Base-by-base conservation (phyloP, 1,139 yeast species). In the Suzukiozyma palmioleophila region DNA sequence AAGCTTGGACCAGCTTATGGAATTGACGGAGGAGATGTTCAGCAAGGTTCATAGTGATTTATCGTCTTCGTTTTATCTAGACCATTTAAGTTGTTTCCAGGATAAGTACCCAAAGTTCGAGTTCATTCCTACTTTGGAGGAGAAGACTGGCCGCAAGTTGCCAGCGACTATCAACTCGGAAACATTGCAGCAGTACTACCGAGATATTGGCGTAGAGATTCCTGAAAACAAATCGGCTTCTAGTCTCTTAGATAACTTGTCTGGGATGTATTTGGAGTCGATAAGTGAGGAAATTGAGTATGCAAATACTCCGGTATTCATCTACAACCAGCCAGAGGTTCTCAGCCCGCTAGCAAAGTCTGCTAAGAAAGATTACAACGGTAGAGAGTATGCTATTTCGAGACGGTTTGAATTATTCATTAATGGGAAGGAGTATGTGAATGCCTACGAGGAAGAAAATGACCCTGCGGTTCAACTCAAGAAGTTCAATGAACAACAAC, bases 371-470 rank as follows among this genome's bases (percentile, higher is more conserved):
- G 12, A 24, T 1, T 62, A 64, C 40, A 7, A 26, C n/a, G 59
- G 44, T 2, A 50, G 44, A 0, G 51, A 69, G 39, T 56, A 52
- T 0, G 68, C 62, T 3, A 62, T 84, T 1, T 83, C 94, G 0
- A 67, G 74, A 25, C 64, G 98, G 35, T 92, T 90, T 56, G 99
- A 94, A 60, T 61, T 92, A 35, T 89, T 87, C 53, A 82, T 92
- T 42, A 64, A 74, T 36, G 90, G 94, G 0, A 75, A 77, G 48
- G 99, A 94, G 59, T 84, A 83, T 49, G 85, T 84, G 30, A 94
- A 94, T 59, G 96, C 98, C 0, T 94, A 94, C 56, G 98, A 92
- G 52, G 99, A 94, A 60, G 97, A 92, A 56, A 94, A 94, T 58
- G 79, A 84, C 33, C 98, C 98, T 0, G 70, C 69, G 39, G 69